Evolutionary conservation across 208 protist species (phyloP), one percentile per base, ranked within the genome.

Genomic region (Crithidia bombi): DNA sequence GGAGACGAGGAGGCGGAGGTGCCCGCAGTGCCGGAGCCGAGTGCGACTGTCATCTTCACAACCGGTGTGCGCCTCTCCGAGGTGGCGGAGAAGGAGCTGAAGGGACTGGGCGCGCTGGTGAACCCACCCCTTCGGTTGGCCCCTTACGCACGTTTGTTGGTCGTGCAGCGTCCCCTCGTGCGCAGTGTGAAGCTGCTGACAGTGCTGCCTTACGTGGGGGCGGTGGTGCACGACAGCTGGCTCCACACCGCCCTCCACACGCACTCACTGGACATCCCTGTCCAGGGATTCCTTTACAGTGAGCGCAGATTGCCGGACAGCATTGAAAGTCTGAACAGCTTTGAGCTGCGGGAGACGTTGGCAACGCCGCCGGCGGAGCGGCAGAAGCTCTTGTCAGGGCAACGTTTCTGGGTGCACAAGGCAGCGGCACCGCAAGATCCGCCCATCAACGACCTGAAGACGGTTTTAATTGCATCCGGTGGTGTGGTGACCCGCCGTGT

Each of bases 121-220:
- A 94, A 94, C 61, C 89, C 89, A 5, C 36, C 44, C 12, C 68
- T 85, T 3, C 56, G 63, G 14, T 58, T 81, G 30, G 85, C 79
- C 12, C 25, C 35, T 4, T 52, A 70, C 43, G 86, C 82, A 2
- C 61, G 39, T 9, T 17, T 86, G 15, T 72, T 94, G 14, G 84
- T 92, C 3, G 82, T 78, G 50, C 62, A 82, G 33, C 62, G 54
- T 12, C 85, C 81, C 39, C 82, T 94, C n/a, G 65, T 81, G 61
- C 81, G 89, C 30, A 94, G 89, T 36, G 75, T 94, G 23, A 94
- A 94, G 65, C 73, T 94, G 50, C 73, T 94, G 30, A 88, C 86
- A 0, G 84, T 84, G 23, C 66, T 92, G 33, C 86, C 86, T 1
- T 88, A 73, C 39, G 73, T 92, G 9, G 23, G 81, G 3, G 49